Base-by-base conservation (phyloP, 768 basidiomycete genomes). In the Sarcodon sp. region DNA sequence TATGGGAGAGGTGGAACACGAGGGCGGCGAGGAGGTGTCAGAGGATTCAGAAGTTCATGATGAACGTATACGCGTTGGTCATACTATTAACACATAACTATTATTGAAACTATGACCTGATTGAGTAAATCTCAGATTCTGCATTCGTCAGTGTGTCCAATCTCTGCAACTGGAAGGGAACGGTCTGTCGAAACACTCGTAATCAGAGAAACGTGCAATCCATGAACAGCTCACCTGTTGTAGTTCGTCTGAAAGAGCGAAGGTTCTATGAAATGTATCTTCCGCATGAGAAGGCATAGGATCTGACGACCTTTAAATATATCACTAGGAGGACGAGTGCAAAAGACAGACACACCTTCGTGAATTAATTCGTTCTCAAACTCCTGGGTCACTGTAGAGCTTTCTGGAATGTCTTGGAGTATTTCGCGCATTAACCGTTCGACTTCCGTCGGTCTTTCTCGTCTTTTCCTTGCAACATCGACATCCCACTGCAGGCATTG, bases 401-500 rank as follows among this genome's bases (percentile, higher is more conserved):
- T 27, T 27, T 27, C 21, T 27, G 21, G 21, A 27, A 27, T 27
- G 21, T 27, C 21, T 27, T 27, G 21, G 39, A 72, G 51, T 36
- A 69, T 60, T 43, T 73, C 66, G 35, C 58, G 53, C 47, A 78
- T 56, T 33, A 69, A 47, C 6, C 55, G 50, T 50, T 74, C 70
- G 13, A 83, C 68, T 49, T 79, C 71, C 15, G 54, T 57, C 0
- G 89, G 90, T 37, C 70, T 65, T 7, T 67, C 75, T 44, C 83
- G 78, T 43, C 89, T 73, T 49, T 75, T 76, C 44, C 75, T 73
- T 18, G 83, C 80, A 35, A 87, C 72, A 48, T 80, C 73, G 51
- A 76, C 78, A 57, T 89, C 80, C 79, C 79, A 87, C 53, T 81
- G 73, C 46, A 89, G 64, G 32, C 81, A 69, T 44, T 84, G 84